These are phyloP conservation scores for Trichopus zeylanicus DNA, from an alignment of 116 monocot genomes.

Conservation along the genomic window DNA sequence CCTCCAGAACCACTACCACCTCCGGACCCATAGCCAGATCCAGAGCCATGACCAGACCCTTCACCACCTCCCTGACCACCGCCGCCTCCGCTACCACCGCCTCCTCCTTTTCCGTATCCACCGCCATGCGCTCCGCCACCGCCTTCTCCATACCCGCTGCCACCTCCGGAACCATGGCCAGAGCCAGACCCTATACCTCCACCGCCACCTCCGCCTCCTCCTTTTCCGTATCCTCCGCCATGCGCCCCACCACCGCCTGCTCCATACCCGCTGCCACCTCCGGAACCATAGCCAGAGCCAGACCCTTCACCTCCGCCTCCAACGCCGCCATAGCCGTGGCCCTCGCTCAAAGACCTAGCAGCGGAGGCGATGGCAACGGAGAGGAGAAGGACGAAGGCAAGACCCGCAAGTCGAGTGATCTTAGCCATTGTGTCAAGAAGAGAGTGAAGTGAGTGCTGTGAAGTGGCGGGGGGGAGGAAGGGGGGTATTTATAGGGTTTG, in stretches of 20 bases:
- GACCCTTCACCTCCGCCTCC: slow-evolving; percentile 9
- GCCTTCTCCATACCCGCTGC: too few relatives aligned
- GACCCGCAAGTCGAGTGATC: background rate
- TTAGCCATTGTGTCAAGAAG: background rate
- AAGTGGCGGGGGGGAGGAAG: background rate
- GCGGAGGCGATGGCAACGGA: background rate
- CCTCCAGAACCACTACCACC: too few relatives aligned
- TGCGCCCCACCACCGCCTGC: too few relatives aligned
- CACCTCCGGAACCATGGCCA: background rate
- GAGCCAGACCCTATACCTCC: slow-evolving; percentile 8
- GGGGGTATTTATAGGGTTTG: slow-evolving; percentile 1
- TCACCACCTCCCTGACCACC: slow-evolving; percentile 4
- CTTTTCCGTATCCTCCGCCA: too few relatives aligned
- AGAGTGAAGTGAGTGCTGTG: background rate
- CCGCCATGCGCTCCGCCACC: too few relatives aligned
- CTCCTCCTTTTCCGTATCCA: too few relatives aligned
- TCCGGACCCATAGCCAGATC: too few relatives aligned
- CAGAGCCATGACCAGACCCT: background rate
- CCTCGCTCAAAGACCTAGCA: background rate
- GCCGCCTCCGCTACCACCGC: too few relatives aligned
- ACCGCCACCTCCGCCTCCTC: background rate
- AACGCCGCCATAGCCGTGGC: too few relatives aligned
- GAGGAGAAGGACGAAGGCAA: background rate
- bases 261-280: background rate
- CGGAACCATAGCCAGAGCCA: background rate